Evolutionary conservation across 257 asterid genomes (phyloP), one percentile per base, ranked within the genome.

Genomic region (Plectranthus barbatus): DNA sequence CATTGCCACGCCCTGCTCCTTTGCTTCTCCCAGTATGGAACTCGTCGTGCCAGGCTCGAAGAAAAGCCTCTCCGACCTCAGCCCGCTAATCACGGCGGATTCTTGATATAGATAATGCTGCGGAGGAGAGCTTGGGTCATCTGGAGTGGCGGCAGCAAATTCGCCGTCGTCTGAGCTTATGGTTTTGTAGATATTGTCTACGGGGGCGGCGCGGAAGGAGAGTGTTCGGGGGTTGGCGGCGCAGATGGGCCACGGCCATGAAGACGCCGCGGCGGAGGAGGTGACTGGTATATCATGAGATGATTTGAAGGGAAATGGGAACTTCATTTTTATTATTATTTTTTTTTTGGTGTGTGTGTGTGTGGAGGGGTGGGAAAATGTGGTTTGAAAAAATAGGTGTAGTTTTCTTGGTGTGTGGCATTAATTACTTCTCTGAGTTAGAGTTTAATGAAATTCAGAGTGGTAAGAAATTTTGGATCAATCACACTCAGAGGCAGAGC

Each of bases 11-110:
- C 69, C 66, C 13, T 77, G 81, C 37, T 56, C 72, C 14, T 74
- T 80, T 9, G 75, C 78, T 50, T 59, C 82, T 49, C 66, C 88
- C 49, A 81, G 74, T 8, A 86, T 83, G 13, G 95, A 86, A 37
- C 79, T 85, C 39, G 90, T 75, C 41, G 66, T 77, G 7, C 84
- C 95, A 3, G 92, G 90, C 79, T 83, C 87, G 69, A 82, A 87
- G 51, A 90, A 77, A 13, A 90, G 74, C 70, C 96, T 75, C 15
- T 81, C 91, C 45, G 95, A 83, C 11, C 72, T 73, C 54, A 88
- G 31, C 2, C 31, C 92, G 45, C 79, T 70, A 14, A 85, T 53
- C 41, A 78, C 72, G 6, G 48, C 80, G 23, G 58, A 15, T 1
- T 61, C 67, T 4, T 9, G n/a, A 10, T 26, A 26, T 4, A 2